Percentiles rank a stretch among this genome's conserved stretches.
Conservation (phyloP, 2,329 filamentous ascomycete genomes). For the Pseudogymnoascus pannorum region DNA sequence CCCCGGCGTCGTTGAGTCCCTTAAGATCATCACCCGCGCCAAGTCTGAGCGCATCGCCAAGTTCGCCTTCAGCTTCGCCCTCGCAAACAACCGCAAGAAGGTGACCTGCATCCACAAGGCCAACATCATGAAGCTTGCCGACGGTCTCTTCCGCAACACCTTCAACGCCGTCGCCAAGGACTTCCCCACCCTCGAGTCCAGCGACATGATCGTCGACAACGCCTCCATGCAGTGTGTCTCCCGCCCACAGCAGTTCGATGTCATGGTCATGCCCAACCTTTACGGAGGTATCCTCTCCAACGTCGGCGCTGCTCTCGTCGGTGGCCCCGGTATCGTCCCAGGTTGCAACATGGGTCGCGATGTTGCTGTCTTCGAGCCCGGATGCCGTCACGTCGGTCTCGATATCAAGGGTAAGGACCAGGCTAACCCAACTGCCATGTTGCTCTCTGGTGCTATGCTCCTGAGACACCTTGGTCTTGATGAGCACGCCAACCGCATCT, state of each 20-base stretch:
- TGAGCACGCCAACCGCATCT: constrained; percentile 97
- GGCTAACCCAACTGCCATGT: constrained; percentile 93
- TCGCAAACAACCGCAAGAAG: constrained; percentile 99
- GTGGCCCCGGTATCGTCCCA: constrained; percentile 92
- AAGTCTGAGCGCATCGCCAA: constrained; percentile 99
- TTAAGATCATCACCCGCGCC: constrained; percentile 99
- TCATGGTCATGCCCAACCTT: constrained; percentile 99
- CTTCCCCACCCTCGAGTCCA: constrained; percentile 90
- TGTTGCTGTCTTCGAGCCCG: constrained; percentile 96
- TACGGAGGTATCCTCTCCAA: constrained; percentile 99
- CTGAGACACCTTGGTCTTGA: constrained; percentile 94
- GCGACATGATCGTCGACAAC: constrained; percentile 99
- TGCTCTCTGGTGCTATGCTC: constrained; percentile 94
- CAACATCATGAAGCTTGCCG: constrained; percentile 99
- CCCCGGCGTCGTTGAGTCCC: constrained; percentile 90
- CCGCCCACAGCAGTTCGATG: constrained; percentile 94
- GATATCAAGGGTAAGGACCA: constrained; percentile 99
- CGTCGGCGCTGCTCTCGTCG: constrained; percentile 94
- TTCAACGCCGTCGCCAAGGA: constrained; percentile 91
- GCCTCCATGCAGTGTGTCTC: constrained; percentile 99
- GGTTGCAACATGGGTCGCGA: constrained; percentile 99
- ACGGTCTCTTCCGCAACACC: constrained; percentile 96
- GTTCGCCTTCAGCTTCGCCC: constrained; percentile 95
- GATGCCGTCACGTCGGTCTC: constrained; percentile 97
- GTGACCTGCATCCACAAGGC: constrained; percentile 99